A percentile compares a stretch with the other conserved stretches of the same genome.
These are phyloP conservation scores for Pyricularia sp. DNA, from an alignment of 2,329 filamentous ascomycete species.

Conservation along the genomic window DNA sequence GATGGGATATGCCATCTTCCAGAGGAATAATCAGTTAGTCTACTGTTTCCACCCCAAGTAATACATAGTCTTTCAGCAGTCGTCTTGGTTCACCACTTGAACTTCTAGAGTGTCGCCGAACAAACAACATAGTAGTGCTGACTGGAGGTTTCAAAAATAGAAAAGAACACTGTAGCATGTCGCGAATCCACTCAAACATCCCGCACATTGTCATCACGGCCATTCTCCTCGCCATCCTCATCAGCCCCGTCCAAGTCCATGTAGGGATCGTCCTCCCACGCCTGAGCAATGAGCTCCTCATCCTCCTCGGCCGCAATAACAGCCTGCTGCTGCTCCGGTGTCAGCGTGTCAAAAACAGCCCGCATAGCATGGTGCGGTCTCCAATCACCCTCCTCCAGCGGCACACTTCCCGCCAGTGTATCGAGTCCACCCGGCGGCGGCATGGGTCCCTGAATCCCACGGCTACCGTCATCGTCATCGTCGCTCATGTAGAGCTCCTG, in stretches of 20 bases:
- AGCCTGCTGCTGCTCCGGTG: slow-evolving; percentile 23
- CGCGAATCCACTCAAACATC: background rate
- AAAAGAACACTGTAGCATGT: too few species aligned
- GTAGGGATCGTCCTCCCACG: background rate
- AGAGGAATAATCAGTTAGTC: background rate
- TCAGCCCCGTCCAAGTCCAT: background rate
- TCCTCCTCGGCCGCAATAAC: slow-evolving; percentile 22
- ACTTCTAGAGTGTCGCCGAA: too few species aligned
- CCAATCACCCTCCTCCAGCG: slow-evolving; percentile 26
- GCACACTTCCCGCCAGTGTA: slow-evolving; percentile 22
- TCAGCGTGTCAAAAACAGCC: slow-evolving; percentile 29
- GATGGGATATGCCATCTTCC: background rate
- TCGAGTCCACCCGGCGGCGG: slow-evolving; percentile 14
- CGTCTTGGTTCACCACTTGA: too few species aligned
- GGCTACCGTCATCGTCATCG: slow-evolving; percentile 33
- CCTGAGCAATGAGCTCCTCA: slow-evolving; percentile 13
- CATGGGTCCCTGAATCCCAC: slow-evolving; percentile 30
- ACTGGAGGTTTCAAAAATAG: background rate
- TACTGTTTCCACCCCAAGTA: background rate
- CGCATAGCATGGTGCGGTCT: slow-evolving; percentile 33
- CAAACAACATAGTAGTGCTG: background rate
- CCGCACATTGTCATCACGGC: background rate
- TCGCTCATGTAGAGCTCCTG: slow-evolving; percentile 44
- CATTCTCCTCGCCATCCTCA: background rate
- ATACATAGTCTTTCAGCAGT: background rate